Evolutionary conservation across 345 rosid genomes (phyloP), one percentile per base, ranked within the genome.

Genomic region (Camelina hispida): DNA sequence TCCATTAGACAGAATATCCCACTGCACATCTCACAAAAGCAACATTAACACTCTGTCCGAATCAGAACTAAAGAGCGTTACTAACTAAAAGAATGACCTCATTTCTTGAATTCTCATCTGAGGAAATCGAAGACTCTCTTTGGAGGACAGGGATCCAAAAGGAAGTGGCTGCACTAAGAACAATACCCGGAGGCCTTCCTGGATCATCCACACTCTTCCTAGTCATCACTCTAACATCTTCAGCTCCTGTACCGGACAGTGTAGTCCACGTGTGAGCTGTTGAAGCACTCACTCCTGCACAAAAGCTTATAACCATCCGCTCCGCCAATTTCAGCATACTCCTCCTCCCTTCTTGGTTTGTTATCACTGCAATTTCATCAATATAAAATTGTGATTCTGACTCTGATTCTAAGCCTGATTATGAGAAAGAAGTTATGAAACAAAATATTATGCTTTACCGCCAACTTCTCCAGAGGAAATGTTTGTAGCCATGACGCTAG

Each of bases 1-100:
- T 14, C 97, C 99, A 71, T 92, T 92, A 12, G 97, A 91, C 60
- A 95, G 86, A 78, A 95, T 95, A 78, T 95, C 97, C 99, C 99
- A 95, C 97, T 93, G 89, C 25, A 77, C 42, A 4, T 13, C 42
- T 56, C 71, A 43, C 14, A 13, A 43, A 25, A 63, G 30, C 30
- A 28, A 9, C 15, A 37, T 17, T 9, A 37, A 68, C 22, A 52
- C 18, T 16, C 10, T n/a, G 15, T 25, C 6, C 3, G 23, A 57
- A 22, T 18, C 52, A 75, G 38, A 67, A 10, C 0, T 11, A 14
- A 34, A 56, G 54, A 42, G 44, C 4, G 8, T 4, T 30, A 69
- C 10, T 25, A 62, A 53, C 58, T n/a, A 3, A 10, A 77, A 9
- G 4, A 0, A 3, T 55, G 8, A 95, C 97, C 96, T 92, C 96